Base-by-base conservation (phyloP, 768 basidiomycete genomes). In the Lentinula raphanica region DNA sequence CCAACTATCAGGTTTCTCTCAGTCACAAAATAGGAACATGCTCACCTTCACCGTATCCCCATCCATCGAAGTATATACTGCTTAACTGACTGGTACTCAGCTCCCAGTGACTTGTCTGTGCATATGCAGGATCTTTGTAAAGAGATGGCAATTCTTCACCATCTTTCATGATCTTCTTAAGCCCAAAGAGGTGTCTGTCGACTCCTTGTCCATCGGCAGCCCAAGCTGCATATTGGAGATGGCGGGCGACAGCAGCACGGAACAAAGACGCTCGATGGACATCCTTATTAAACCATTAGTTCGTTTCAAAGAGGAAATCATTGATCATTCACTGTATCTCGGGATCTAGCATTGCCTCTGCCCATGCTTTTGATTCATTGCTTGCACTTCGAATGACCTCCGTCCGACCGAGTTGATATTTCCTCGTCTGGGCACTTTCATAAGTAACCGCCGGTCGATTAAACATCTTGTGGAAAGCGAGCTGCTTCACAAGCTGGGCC, bases 31-130 rank as follows among this genome's bases (percentile, higher is more conserved):
- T 5, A 1, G 23, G 28, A 49, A 29, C 31, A 28, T 21, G 7
- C 27, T 28, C 80, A 92, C 91, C 91, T 81, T 96, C 92, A 7
- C 94, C 94, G 68, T 98, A 98, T 13, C 96, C 97, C 96, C 96
- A 98, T 21, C 94, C 94, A 64, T 95, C 92, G 32, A 99, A 76
- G 70, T 80, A 94, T 51, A 77, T 78, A 44, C 84, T 87, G 50
- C 86, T 88, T 58, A 98, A 74, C 71, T 97, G 92, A 61, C 87
- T 89, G 19, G 97, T 99, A 39, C 87, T 91, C 63, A 98, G 74
- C 72, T 96, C 90, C 97, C 97, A 99, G 70, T 96, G 90, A 60
- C 70, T 84, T 44, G 87, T 90, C 69, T 78, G 79, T 6, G 75
- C 65, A 66, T 79, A 96, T 7, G 88, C 85, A 54, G 73, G 71